Evolutionary conservation across 345 rosid species (phyloP).

Genomic region (Eucalyptus regnans): DNA sequence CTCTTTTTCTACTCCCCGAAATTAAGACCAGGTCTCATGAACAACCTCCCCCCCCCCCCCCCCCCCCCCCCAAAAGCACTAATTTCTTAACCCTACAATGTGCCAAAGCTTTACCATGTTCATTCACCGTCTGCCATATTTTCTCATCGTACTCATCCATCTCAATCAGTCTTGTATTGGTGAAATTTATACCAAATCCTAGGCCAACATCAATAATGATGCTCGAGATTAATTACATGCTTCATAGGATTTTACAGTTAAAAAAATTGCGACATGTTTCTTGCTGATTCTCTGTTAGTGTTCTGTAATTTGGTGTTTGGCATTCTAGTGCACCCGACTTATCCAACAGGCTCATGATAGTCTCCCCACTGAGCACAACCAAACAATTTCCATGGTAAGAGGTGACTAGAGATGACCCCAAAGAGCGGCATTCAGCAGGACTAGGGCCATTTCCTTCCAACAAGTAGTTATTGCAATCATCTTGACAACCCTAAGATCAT

Average conservation of each 20-base stretch:
- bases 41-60: not conserved
- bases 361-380: not conserved
- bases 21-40: no score
- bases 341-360: not conserved
- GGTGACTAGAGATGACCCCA: not conserved
- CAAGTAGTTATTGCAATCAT: not conserved
- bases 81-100: not conserved
- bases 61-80: no score
- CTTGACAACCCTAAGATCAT: not conserved
- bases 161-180: not conserved
- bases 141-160: no score
- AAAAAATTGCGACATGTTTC: no score
- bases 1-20: no score
- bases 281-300: no score
- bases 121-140: fast-evolving
- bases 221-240: no score
- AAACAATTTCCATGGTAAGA: not conserved
- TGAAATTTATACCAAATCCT: no score
- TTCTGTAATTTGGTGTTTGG: not conserved
- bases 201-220: no score
- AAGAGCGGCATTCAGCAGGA: not conserved
- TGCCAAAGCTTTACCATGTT: no score
- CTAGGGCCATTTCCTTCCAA: not conserved
- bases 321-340: not conserved
- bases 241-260: no score